Base-by-base conservation (phyloP, 306 rosid genomes). In the Fagus sylvatica region DNA sequence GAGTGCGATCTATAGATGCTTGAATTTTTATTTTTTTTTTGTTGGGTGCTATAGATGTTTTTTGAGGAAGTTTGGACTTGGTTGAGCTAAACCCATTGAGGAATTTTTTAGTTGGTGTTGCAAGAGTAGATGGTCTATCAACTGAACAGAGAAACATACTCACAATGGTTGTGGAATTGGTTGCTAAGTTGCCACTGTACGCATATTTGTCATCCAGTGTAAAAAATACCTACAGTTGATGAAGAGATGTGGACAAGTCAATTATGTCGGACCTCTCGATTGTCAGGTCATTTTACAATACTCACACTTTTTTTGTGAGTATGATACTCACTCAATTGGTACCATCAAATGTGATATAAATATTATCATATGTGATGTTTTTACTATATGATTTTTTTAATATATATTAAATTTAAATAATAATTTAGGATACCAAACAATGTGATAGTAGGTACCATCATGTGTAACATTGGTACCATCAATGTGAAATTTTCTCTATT, bases 71-170 rank as follows among this genome's bases (percentile, higher is more conserved):
- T 88, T 83, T 88, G 89, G 83, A 80, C 42, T 85, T 85, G 57
- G 87, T 80, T 59, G 91, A 88, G 83, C 72, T 88, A 42, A 59
- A 80, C 54, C 79, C 84, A 43, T 19, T 88, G 78, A 81, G 85
- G 76, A 74, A 85, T 68, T 85, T 81, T 77, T 53, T 83, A 69
- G 87, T 88, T 51, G 89, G 91, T n/a, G 87, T 83, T 80, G 86
- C 91, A 34, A 89, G 89, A 69, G 56, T 83, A 37, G 43, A 83
- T 70, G 89, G 89, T 53, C 75, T 85, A 57, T 88, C 89, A 51
- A 88, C 84, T 43, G 89, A 85, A 74, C 87, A 88, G 49, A 85
- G 89, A 78, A 85, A 88, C 79, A 85, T 89, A 73, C 89, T 88
- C 71, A 88, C 89, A 37, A 83, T 88, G 19, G 89, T 87, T 1